Conservation (phyloP, 2,329 filamentous ascomycete species). For the Xylogone sp. region DNA sequence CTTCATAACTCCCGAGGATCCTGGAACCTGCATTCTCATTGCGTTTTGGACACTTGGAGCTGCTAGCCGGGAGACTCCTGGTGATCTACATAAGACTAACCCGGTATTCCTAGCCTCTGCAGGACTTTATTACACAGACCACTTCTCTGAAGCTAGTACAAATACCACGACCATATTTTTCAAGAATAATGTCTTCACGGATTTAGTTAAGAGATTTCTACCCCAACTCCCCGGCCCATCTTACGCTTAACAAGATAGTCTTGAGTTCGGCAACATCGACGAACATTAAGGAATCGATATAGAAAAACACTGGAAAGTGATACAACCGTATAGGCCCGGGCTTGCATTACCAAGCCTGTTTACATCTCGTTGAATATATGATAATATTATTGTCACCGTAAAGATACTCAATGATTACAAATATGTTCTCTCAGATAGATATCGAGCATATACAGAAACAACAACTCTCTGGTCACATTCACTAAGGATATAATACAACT, state of each 20-base stretch:
- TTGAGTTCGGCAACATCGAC: not conserved
- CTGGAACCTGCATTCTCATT: not conserved
- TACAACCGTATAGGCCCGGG: not conserved
- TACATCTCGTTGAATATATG: not conserved
- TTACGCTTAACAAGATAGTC: not conserved
- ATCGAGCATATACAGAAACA: not conserved
- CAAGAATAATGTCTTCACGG: not conserved
- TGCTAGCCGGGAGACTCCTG: not conserved
- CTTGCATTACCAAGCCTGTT: not conserved
- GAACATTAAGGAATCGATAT: not conserved
- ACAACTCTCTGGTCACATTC: not conserved
- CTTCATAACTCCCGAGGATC: not conserved
- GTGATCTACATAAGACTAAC: not conserved
- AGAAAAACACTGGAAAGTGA: not conserved
- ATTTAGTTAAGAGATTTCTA: not conserved
- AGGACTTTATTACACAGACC: not conserved
- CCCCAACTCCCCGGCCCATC: not conserved
- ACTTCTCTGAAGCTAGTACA: not conserved
- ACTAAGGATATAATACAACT: not conserved
- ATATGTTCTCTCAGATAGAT: not conserved
- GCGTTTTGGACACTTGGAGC: not conserved
- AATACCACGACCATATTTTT: not conserved
- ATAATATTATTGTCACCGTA: not conserved
- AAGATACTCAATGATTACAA: not conserved
- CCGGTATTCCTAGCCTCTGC: not conserved